Percentiles rank a stretch among this genome's conserved stretches.
Conservation (phyloP, 768 basidiomycete species). For the Lactifluus rugatus region DNA sequence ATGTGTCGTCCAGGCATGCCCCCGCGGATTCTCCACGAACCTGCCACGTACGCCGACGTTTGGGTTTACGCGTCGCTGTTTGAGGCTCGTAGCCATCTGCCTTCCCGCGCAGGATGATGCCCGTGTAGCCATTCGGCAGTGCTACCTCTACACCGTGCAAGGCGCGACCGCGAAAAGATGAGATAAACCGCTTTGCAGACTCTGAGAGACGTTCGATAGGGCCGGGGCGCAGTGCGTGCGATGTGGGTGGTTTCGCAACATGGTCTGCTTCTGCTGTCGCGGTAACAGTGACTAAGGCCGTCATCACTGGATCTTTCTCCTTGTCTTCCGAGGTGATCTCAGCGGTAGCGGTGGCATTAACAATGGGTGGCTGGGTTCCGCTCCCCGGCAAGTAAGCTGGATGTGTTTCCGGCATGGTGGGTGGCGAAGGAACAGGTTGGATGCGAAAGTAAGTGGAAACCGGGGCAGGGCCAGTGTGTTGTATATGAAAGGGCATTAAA, state of each 20-base stretch:
- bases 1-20: constrained; percentile 20
- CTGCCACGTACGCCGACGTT: constrained; percentile 20
- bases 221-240: not conserved
- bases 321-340: not conserved
- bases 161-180: constrained; percentile 67
- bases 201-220: constrained; percentile 5
- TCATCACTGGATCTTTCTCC: not conserved
- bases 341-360: not conserved
- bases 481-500: constrained; percentile 78
- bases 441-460: constrained; percentile 66
- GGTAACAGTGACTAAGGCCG: not conserved
- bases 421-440: constrained; percentile 26
- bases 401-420: constrained; percentile 6
- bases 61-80: constrained; percentile 23
- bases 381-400: not conserved
- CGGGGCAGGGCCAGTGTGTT: constrained; percentile 59
- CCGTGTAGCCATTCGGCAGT: constrained; percentile 58
- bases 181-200: constrained; percentile 35
- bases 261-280: not conserved
- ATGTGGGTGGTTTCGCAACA: not conserved
- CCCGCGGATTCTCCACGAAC: constrained; percentile 25
- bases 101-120: constrained; percentile 46
- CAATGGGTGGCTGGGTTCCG: not conserved
- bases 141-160: constrained; percentile 56
- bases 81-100: constrained; percentile 15